Base-by-base conservation (phyloP, 1,284 basidiomycete genomes). In the Cutaneotrichosporon sp. region DNA sequence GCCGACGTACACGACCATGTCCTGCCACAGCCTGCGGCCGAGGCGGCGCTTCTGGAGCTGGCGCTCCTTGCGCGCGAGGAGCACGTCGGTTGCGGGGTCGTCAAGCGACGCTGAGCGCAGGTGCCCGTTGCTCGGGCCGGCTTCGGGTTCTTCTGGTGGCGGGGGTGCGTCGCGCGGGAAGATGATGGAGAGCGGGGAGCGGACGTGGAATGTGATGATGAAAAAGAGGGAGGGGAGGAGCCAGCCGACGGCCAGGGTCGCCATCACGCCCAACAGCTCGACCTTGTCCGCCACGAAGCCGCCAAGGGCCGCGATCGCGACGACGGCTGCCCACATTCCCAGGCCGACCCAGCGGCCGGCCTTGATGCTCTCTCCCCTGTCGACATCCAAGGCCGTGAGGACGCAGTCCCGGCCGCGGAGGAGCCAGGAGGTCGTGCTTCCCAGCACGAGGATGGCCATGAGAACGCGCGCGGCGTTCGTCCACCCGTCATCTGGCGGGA, bases 201-300 rank as follows among this genome's bases (percentile, higher is more conserved):
- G 72, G 31, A 81, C 74, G 63, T 81, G 79, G 69, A 80, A 81
- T 11, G 79, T 80, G 62, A 79, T 75, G 67, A 81, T 78, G 72
- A 80, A 81, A 69, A 80, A 78, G 34, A 81, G 64, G 25, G 79
- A 72, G 33, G 80, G 80, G n/a, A 81, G 55, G 20, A 81, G 68
- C 76, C 78, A 81, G 3, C 76, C 74, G 4, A 80, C 70, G 1
- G 73, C 72, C 4, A 81, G 56, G 0, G 73, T 72, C 7, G 72
- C 72, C 22, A 76, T 67, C 8, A 78, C 73, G 9, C 79, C 78
- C 4, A 79, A 34, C 22, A 77, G 51, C 66, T 78, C 76, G n/a
- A 77, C 60, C 62, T 77, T 76, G 38, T 79, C 72, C 13, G 72
- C 73, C 7, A 77, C 45, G 60, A 69, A 63, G 18, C 77, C 77